phyloP scores from a whole-genome alignment of 257 asterid species.

The Henckelia pumila region DNA sequence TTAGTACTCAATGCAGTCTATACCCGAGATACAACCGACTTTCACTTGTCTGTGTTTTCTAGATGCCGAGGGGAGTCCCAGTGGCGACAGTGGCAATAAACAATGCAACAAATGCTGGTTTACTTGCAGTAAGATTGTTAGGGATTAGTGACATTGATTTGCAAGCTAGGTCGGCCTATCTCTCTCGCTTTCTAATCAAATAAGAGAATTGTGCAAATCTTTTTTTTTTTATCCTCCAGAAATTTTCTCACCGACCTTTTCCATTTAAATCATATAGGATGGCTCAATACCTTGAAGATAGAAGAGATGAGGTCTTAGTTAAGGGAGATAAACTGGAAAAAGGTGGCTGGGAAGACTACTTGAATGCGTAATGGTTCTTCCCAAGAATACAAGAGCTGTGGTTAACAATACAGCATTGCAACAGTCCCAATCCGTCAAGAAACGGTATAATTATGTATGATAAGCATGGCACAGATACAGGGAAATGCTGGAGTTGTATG shows the following conservation, averaged over 20 bases:
- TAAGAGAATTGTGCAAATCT: neutral
- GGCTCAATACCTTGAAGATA: constrained; percentile 84
- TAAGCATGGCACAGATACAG: too few relatives aligned
- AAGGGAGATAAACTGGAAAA: constrained; percentile 70
- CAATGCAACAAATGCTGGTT: constrained; percentile 94
- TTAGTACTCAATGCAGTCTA: neutral
- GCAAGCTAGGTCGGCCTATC: constrained; percentile 60
- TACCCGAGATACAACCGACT: neutral
- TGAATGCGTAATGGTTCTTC: constrained; percentile 35
- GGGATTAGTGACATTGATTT: constrained; percentile 71
- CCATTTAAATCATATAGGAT: constrained; percentile 40
- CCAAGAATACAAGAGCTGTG: too few relatives aligned
- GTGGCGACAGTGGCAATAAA: constrained; percentile 94
- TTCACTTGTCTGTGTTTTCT: constrained; percentile 9
- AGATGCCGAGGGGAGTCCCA: constrained; percentile 99
- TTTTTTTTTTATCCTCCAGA: neutral
- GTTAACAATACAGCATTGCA: too few relatives aligned
- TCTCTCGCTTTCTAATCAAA: neutral
- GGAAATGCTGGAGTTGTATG: too few relatives aligned
- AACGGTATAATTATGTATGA: too few relatives aligned
- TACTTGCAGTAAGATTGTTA: constrained; percentile 76
- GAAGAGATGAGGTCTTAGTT: constrained; percentile 73
- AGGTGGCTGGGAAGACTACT: constrained; percentile 81
- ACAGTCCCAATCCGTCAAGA: too few relatives aligned
- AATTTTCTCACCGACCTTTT: constrained; percentile 15